Conservation (phyloP, 192 early-diverging fungal genomes). For the Coemansia sp. region DNA sequence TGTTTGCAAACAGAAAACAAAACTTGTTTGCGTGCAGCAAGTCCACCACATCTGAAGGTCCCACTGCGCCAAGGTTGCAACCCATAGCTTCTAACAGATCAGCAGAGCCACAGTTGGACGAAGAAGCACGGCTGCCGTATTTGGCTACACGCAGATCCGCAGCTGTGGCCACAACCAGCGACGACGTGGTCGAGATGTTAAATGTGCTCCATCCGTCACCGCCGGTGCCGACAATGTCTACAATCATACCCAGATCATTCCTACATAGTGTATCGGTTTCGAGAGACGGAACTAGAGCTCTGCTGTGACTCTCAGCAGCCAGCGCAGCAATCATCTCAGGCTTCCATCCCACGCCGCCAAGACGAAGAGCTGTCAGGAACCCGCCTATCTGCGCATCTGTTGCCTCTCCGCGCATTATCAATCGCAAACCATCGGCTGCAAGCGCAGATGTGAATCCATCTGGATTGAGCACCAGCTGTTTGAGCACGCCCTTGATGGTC, state of each 20-base stretch:
- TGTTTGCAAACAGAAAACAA: constrained; percentile 92
- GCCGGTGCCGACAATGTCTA: constrained; percentile 97
- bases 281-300: constrained; percentile 63
- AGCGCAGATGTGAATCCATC: constrained; percentile 59
- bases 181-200: constrained; percentile 91
- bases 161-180: constrained; percentile 75
- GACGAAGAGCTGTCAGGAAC: constrained; percentile 78
- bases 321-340: constrained; percentile 78
- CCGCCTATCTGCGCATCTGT: constrained; percentile 85
- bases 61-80: constrained; percentile 67
- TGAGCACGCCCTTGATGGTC: constrained; percentile 61
- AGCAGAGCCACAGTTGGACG: constrained; percentile 89
- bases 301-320: constrained; percentile 70
- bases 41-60: constrained; percentile 65
- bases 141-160: constrained; percentile 89
- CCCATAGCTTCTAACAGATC: constrained; percentile 88
- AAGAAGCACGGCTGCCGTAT: constrained; percentile 92
- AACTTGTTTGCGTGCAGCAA: constrained; percentile 68
- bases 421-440: constrained; percentile 60
- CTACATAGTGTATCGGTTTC: constrained; percentile 36
- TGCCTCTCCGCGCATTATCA: constrained; percentile 77
- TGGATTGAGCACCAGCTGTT: constrained; percentile 66
- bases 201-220: constrained; percentile 98
- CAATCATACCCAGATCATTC: constrained; percentile 54
- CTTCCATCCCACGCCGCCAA: constrained; percentile 68